A percentile compares a stretch with the other conserved stretches of the same genome.
These are phyloP conservation scores for Mycena vulgaris DNA, from an alignment of 768 basidiomycete species.

Conservation along the genomic window DNA sequence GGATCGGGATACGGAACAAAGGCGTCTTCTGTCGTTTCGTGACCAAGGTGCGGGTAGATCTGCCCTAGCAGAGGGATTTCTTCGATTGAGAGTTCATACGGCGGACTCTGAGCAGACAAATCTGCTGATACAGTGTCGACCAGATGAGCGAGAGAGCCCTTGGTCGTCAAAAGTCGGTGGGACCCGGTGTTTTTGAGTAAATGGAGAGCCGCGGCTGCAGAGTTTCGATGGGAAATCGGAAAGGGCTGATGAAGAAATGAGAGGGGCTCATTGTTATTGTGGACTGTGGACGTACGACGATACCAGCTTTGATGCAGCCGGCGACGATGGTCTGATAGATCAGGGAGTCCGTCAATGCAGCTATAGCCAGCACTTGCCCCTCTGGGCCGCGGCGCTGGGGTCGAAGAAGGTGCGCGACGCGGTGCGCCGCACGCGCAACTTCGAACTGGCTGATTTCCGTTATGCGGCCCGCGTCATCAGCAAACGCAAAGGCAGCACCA, in stretches of 20 bases:
- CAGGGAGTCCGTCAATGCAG: no score
- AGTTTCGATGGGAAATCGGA: conserved; percentile 58
- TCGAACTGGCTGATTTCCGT: no score
- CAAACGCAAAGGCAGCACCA: conserved; percentile 39
- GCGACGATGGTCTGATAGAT: no score
- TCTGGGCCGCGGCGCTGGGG: no score
- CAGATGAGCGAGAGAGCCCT: conserved; percentile 1
- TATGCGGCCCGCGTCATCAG: conserved; percentile 43
- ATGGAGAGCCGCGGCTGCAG: no score
- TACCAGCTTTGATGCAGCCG: no score
- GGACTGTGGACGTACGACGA: conserved; percentile 45
- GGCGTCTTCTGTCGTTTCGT: conserved; percentile 48
- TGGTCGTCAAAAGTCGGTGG: conserved; percentile 24
- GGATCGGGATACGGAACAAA: conserved; percentile 49
- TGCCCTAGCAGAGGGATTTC: conserved; percentile 51
- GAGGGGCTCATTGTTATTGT: neutral
- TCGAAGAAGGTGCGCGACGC: no score
- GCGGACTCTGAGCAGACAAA: neutral
- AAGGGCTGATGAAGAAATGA: conserved; percentile 49
- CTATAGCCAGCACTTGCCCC: no score
- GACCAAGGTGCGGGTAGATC: conserved; percentile 59
- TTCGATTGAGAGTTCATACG: conserved; percentile 45
- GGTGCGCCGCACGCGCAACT: no score
- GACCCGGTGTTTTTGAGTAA: conserved; percentile 52
- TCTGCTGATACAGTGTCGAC: neutral